Evolutionary conservation across 2,329 filamentous ascomycete genomes (phyloP).

Genomic region (Phialocephala sp.): DNA sequence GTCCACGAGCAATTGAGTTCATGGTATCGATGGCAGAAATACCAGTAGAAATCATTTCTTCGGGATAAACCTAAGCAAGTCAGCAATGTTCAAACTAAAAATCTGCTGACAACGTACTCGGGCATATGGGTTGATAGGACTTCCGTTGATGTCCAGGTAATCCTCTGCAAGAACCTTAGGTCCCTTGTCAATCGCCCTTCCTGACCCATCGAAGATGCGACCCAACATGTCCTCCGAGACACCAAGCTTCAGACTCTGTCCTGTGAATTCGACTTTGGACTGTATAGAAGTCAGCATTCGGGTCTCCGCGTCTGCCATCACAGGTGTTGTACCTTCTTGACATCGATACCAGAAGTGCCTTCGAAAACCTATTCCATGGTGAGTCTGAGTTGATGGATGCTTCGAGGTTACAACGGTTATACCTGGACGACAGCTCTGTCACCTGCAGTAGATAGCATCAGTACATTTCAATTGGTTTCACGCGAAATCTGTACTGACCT

Average conservation of each 20-base stretch:
- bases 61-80: conserved; percentile 80
- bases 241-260: conserved; percentile 96
- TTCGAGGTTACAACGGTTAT: conserved; percentile 41
- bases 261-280: conserved; percentile 98
- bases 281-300: conserved; percentile 46
- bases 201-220: conserved; percentile 97
- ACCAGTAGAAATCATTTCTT: conserved; percentile 99
- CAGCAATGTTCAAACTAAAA: neutral
- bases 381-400: conserved; percentile 30
- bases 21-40: conserved; percentile 99
- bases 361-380: conserved; percentile 79
- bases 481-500: conserved; percentile 60
- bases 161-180: conserved; percentile 98
- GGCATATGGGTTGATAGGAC: conserved; percentile 97
- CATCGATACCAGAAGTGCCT: conserved; percentile 95
- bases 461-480: conserved; percentile 19
- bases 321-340: conserved; percentile 77
- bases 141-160: conserved; percentile 98
- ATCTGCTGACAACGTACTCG: conserved; percentile 65
- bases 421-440: conserved; percentile 95
- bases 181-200: conserved; percentile 97
- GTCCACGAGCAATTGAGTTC: conserved; percentile 96
- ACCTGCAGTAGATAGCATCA: conserved; percentile 57
- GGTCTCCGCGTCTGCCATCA: neutral
- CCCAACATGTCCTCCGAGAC: conserved; percentile 99